Evolutionary conservation across 257 asterid species (phyloP), one percentile per base, ranked within the genome.

Genomic region (Salvia splendens): DNA sequence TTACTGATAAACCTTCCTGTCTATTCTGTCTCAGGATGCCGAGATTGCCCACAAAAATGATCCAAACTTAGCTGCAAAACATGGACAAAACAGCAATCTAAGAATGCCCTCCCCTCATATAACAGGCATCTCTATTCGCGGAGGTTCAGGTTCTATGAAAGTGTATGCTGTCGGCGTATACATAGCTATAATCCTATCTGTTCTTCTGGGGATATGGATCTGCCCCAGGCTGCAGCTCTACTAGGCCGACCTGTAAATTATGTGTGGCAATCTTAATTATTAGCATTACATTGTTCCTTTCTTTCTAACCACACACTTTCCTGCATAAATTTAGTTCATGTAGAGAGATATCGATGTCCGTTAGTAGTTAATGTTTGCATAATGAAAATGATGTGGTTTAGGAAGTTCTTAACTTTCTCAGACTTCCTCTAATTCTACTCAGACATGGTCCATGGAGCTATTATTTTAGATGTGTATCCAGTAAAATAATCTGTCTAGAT

Each of bases 181-280:
- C 72, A 38, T 77, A 10, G 69, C 83, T 14, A 8, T 85, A 53
- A 61, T 71, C 52, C 47, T 83, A 65, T 79, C 73, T 1, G 63
- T 83, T 61, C 73, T 73, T 45, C 63, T 86, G 0, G 81, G 81
- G 56, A 32, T 74, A 64, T 83, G 80, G 80, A 43, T 67, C 53
- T 80, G 74, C 57, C 89, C 78, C 53, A 77, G 75, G 69, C 32
- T 78, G 69, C 74, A 43, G 60, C 64, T 58, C 41, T 53, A 30
- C 66, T 48, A 52, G 64, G 70, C 38, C 73, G 53, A 62, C 69
- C 16, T 65, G 52, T 63, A 65, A 48, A 17, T 47, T 12, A 4
- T 24, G 30, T 40, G 40, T 20, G 30, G 50, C 16, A 49, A 51
- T 50, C 61, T 35, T 40, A 36, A 38, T 54, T 52, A 15, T 52